Base-by-base conservation (phyloP, 2,329 filamentous ascomycete genomes). In the Volutella citrinella region DNA sequence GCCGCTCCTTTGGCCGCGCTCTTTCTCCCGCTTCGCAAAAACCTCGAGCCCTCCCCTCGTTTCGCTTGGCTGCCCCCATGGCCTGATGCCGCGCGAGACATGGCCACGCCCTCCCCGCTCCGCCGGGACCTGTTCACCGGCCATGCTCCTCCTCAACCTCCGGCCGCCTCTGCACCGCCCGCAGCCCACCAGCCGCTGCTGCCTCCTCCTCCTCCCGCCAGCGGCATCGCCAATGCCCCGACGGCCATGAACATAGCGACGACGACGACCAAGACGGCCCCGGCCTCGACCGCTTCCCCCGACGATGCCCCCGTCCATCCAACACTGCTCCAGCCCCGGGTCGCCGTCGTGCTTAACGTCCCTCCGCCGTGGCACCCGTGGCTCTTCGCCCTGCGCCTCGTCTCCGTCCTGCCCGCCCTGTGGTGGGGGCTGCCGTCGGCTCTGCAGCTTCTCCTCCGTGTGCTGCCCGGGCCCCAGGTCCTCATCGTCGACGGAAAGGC, bases 321-420 rank as follows among this genome's bases (percentile, higher is more conserved):
- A 15, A 62, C 74, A 12, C 66, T 82, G 32, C 70, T 88, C 26
- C 84, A 89, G 54, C 86, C 86, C 10, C 84, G 85, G 36, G 79
- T 91, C 36, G 86, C 86, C 43, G 84, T 89, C 49, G 76, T 87
- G 19, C 73, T 91, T 28, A 85, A 86, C 32, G 78, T 93, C 12
- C 80, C 83, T 34, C 71, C 72, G 43, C 72, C 71, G 42, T 91
- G 85, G 82, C 82, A 90, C 57, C 69, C 84, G 25, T 81, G 82
- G 38, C 72, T 91, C 34, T 78, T 88, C 44, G 68, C 82, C 43
- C 81, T 84, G 48, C 80, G 87, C n/a, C 76, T 84, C 16, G 64
- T 84, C 42, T 87, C 83, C 40, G 79, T 85, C 33, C 70, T 74
- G 15, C 85, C 87, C 12, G 81, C 82, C 32, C 68, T 80, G 28